A percentile compares a stretch with the other conserved stretches of the same genome.
These are phyloP conservation scores for Mallotus nudiflorus DNA, from an alignment of 345 rosid genomes.

Conservation along the genomic window DNA sequence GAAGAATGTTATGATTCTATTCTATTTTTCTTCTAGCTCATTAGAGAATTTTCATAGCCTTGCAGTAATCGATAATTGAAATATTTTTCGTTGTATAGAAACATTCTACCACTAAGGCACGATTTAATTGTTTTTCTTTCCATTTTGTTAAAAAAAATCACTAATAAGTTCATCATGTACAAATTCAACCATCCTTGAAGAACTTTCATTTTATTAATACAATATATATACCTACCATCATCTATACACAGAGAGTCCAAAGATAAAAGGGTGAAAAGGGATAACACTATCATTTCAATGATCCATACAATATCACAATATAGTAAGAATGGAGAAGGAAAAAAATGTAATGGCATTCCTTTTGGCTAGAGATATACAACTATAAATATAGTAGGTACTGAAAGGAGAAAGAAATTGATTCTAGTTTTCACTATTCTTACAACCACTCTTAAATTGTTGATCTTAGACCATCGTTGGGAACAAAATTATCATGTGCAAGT, in stretches of 20 bases:
- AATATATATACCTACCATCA: neutral
- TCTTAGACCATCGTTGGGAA: conserved; percentile 69
- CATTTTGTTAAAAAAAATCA: too few species aligned
- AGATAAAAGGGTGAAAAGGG: too few species aligned
- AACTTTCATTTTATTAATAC: too few species aligned
- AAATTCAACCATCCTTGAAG: neutral
- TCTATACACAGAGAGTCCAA: neutral
- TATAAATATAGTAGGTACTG: neutral
- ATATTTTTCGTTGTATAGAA: too few species aligned
- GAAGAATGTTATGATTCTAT: too few species aligned
- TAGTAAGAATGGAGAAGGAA: neutral
- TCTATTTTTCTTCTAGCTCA: too few species aligned
- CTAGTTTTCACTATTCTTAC: conserved; percentile 29
- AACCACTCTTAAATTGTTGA: conserved; percentile 71
- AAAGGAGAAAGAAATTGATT: neutral
- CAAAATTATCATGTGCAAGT: conserved; percentile 52
- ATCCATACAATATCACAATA: neutral
- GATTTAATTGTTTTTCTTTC: too few species aligned
- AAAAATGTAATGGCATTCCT: neutral
- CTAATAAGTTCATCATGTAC: neutral
- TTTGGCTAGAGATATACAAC: neutral
- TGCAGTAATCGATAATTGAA: too few species aligned
- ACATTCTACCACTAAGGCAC: too few species aligned
- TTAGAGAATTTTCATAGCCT: too few species aligned
- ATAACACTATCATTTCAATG: neutral